A percentile compares a stretch with the other conserved stretches of the same genome.
These are phyloP conservation scores for Salix viminalis DNA, from an alignment of 345 rosid species.

Conservation along the genomic window DNA sequence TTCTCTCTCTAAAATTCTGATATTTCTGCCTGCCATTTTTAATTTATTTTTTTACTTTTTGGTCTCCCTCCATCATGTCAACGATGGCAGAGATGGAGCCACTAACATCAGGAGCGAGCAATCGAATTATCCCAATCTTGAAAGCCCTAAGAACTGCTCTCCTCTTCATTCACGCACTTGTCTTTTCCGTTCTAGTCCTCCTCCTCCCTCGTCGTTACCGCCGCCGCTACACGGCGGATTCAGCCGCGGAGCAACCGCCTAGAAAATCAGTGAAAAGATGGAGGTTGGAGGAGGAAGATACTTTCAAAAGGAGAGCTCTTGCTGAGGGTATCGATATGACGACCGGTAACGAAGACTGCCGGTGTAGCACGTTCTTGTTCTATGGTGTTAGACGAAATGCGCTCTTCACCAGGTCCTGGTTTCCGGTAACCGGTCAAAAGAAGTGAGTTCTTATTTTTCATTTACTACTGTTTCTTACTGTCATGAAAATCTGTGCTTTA, in stretches of 20 bases:
- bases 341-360: conserved; percentile 39
- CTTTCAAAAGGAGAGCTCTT: conserved; percentile 65
- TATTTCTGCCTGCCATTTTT: background rate
- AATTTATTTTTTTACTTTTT: too few species aligned
- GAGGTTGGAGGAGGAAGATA: conserved; percentile 83
- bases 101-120: conserved; percentile 95
- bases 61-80: conserved; percentile 28
- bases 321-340: conserved; percentile 67
- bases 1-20: background rate
- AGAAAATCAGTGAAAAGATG: conserved; percentile 37
- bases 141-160: conserved; percentile 44
- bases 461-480: background rate
- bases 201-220: conserved; percentile 62
- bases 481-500: background rate
- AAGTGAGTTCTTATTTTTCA: conserved; percentile 37
- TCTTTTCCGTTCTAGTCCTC: conserved; percentile 50
- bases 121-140: conserved; percentile 78
- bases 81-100: conserved; percentile 71
- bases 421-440: conserved; percentile 57
- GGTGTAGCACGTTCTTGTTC: conserved; percentile 57
- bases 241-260: conserved; percentile 20
- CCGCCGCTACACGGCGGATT: conserved; percentile 12
- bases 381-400: conserved; percentile 60
- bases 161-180: conserved; percentile 44
- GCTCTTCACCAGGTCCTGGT: conserved; percentile 84